Conservation (phyloP, 176 grass and related monocot genomes). For the Paspalum notatum region DNA sequence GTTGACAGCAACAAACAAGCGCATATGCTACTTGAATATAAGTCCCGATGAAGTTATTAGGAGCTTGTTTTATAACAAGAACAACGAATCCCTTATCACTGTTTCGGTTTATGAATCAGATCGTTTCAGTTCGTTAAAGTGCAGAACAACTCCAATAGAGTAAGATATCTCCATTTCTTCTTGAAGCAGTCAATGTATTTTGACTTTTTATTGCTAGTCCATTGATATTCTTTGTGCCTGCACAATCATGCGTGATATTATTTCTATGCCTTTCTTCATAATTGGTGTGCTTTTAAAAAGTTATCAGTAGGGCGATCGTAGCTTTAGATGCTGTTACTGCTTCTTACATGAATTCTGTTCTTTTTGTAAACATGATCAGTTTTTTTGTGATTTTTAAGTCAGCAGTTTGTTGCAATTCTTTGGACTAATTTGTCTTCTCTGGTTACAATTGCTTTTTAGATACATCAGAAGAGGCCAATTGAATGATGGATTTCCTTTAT, state of each 20-base stretch:
- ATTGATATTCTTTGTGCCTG: slow-evolving; percentile 11
- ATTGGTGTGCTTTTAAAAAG: slow-evolving; percentile 3
- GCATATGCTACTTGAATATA: slow-evolving; percentile 89
- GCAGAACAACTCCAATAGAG: slow-evolving; percentile 84
- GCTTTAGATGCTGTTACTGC: background rate
- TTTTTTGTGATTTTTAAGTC: background rate
- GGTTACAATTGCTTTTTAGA: slow-evolving; percentile 40
- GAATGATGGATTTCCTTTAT: slow-evolving; percentile 68
- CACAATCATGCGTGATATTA: background rate
- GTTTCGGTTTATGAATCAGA: slow-evolving; percentile 81
- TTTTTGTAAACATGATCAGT: slow-evolving; percentile 13
- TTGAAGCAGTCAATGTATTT: slow-evolving; percentile 2
- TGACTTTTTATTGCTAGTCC: slow-evolving; percentile 10
- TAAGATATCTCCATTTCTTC: slow-evolving; percentile 51
- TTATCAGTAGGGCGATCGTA: background rate
- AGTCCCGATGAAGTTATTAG: slow-evolving; percentile 77
- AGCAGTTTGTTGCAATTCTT: slow-evolving; percentile 2
- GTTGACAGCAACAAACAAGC: slow-evolving; percentile 73
- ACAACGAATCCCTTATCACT: slow-evolving; percentile 70
- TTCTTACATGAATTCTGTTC: background rate
- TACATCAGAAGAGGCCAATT: slow-evolving; percentile 73
- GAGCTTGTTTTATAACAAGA: slow-evolving; percentile 82
- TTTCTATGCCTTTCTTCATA: background rate
- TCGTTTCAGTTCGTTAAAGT: slow-evolving; percentile 75
- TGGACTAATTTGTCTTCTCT: background rate